Percentiles rank a stretch among this genome's conserved stretches.
phyloP scores from a whole-genome alignment of 208 protist genomes.

The Angomonas ambiguus region DNA sequence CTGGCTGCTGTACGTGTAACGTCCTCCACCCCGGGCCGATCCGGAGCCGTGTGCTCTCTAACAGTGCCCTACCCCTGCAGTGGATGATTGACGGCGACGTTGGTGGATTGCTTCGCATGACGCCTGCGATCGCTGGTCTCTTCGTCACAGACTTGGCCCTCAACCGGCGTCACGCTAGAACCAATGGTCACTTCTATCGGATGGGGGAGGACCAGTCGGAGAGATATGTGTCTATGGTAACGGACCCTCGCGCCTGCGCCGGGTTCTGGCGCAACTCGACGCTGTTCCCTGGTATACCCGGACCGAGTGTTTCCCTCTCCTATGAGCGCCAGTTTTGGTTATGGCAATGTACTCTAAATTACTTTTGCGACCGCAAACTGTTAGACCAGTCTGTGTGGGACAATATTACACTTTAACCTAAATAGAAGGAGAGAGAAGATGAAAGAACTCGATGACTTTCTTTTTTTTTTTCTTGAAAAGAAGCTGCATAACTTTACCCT shows the following conservation, averaged over 20 bases:
- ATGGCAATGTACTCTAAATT: constrained; percentile 40
- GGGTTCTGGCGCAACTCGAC: constrained; percentile 54
- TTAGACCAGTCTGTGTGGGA: not conserved
- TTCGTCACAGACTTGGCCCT: constrained; percentile 60
- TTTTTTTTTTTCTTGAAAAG: constrained; percentile 1
- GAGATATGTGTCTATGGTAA: constrained; percentile 23
- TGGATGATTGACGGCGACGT: constrained; percentile 35
- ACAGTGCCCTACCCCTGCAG: constrained; percentile 34
- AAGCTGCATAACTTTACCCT: not conserved
- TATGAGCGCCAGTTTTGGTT: constrained; percentile 30
- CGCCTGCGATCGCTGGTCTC: constrained; percentile 45
- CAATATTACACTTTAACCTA: not conserved
- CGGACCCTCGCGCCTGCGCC: constrained; percentile 13
- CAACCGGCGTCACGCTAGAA: constrained; percentile 40
- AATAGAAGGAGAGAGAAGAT: not conserved
- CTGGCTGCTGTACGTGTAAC: constrained; percentile 41
- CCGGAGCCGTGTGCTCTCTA: constrained; percentile 31
- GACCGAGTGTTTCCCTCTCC: constrained; percentile 42
- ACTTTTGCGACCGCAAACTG: constrained; percentile 12
- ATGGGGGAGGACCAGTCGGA: constrained; percentile 67
- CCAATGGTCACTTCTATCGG: constrained; percentile 68
- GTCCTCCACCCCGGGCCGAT: constrained; percentile 51
- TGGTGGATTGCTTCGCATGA: constrained; percentile 39
- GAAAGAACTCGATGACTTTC: not conserved
- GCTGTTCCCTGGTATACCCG: constrained; percentile 43